These are phyloP conservation scores for Microbotryum silenes-acaulis DNA, from an alignment of 1,284 basidiomycete genomes.

Conservation along the genomic window DNA sequence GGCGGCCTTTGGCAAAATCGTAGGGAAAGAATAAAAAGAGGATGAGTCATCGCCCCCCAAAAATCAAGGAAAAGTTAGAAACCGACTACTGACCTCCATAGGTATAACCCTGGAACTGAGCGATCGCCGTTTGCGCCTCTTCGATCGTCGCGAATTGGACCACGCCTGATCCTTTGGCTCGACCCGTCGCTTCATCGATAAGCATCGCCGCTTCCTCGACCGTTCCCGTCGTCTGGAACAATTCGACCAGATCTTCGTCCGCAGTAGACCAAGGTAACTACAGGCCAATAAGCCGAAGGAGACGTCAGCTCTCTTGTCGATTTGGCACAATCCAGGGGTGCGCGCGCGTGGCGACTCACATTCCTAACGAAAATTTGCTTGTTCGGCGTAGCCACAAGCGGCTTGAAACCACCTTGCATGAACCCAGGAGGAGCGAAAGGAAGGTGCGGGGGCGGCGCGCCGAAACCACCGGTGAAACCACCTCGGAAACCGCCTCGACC, in stretches of 20 bases:
- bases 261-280: slow-evolving; percentile 97
- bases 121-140: slow-evolving; percentile 89
- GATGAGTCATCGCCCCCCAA: background rate
- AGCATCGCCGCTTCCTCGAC: slow-evolving; percentile 91
- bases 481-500: slow-evolving; percentile 28
- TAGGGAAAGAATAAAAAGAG: background rate
- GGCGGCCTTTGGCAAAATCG: slow-evolving; percentile 2
- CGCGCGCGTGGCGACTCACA: slow-evolving; percentile 50
- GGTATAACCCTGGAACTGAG: slow-evolving; percentile 49
- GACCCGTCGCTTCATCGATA: slow-evolving; percentile 52
- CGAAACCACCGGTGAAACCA: slow-evolving; percentile 37
- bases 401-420: too few species aligned
- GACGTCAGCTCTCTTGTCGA: too few species aligned
- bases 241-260: slow-evolving; percentile 95
- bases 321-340: background rate
- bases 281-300: background rate
- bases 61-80: background rate
- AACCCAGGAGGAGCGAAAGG: too few species aligned
- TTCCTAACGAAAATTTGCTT: slow-evolving; percentile 97
- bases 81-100: slow-evolving; percentile 31
- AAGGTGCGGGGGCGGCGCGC: background rate
- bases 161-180: slow-evolving; percentile 87
- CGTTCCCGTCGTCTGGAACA: slow-evolving; percentile 94
- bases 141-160: slow-evolving; percentile 83
- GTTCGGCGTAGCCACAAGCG: slow-evolving; percentile 59